Evolutionary conservation across 371 early-diverging fungal species (phyloP), one percentile per base, ranked within the genome.

Genomic region (Mucor indicus): DNA sequence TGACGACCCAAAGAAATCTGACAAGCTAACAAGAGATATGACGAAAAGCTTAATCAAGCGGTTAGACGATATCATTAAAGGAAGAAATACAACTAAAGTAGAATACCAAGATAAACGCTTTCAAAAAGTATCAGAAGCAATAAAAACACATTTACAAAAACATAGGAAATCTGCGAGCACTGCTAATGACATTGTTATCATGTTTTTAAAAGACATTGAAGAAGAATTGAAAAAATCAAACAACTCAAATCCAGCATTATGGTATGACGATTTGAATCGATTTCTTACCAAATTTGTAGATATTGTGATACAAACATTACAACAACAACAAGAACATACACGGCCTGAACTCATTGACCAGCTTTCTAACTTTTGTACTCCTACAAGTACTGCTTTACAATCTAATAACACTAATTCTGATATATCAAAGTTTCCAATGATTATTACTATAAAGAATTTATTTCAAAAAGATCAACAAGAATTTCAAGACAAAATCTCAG

Each of bases 271-370:
- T 32, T 57, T 70, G 1, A 65, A 63, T 27, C 44, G 36, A n/a
- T 60, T 61, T 27, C 58, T 70, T 12, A 50, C 68, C 4, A 38
- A 36, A 30, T 74, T 65, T 42, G 60, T 64, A 17, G 64, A 63
- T n/a, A 27, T 74, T 15, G 55, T 74, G n/a, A 68, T 60, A 15
- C 51, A 56, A 13, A 72, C 76, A 2, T 35, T 75, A 8, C 56
- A 64, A 48, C 59, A 75, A 46, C 72, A 72, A 32, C 68, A 69
- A 2, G 48, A 58, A 1, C 44, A 58, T 12, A 68, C 64, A 12
- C 64, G 68, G 17, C 69, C 69, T 1, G 76, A 75, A 44, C 30
- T 69, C 2, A 37, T 75, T 36, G 69, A 75, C 12, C 55, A 52
- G 15, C 52, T 50, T 4, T 29, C 36, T 4, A 48, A 17, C 7